Evolutionary conservation across 2,329 filamentous ascomycete genomes (phyloP).

Genomic region (Hypocrella siamensis): DNA sequence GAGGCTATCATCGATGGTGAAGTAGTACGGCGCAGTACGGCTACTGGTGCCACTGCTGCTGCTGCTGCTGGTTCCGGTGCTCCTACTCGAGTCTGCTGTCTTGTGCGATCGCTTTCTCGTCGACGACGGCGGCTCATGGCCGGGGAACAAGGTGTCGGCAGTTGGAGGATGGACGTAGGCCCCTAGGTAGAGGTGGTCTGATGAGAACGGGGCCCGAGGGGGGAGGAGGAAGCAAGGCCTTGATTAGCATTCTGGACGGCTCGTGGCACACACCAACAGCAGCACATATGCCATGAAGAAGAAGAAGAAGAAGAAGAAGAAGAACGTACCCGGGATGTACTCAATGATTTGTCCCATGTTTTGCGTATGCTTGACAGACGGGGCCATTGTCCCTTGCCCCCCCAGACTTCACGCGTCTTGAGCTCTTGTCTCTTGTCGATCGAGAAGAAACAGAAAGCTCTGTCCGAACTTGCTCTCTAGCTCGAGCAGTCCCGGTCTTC

Average conservation of each 20-base stretch:
- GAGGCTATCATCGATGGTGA: conserved; percentile 81
- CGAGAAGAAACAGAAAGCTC: too few species aligned
- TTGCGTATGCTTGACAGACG: conserved; percentile 30
- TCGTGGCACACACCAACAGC: too few species aligned
- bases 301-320: too few species aligned
- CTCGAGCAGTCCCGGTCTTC: too few species aligned
- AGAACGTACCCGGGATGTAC: conserved; percentile 80
- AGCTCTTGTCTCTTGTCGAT: too few species aligned
- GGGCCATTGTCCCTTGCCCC: conserved; percentile 36
- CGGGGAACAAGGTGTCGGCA: conserved; percentile 74
- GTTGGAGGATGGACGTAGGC: conserved; percentile 76
- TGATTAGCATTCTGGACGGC: too few species aligned
- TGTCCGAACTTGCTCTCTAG: too few species aligned
- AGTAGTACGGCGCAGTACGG: conserved; percentile 63
- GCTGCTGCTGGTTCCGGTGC: conserved; percentile 12
- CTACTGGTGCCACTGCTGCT: conserved; percentile 22
- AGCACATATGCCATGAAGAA: too few species aligned
- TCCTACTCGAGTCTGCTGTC: conserved; percentile 40
- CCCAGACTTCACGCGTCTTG: too few species aligned
- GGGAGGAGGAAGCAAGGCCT: too few species aligned
- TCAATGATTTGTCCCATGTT: conserved; percentile 84
- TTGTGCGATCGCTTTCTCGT: conserved; percentile 31
- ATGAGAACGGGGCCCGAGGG: too few species aligned
- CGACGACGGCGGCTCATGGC: conserved; percentile 50
- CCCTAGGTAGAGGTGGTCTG: conserved; percentile 89